phyloP scores from a whole-genome alignment of 495 filamentous ascomycete species.

The Terfezia boudieri region DNA sequence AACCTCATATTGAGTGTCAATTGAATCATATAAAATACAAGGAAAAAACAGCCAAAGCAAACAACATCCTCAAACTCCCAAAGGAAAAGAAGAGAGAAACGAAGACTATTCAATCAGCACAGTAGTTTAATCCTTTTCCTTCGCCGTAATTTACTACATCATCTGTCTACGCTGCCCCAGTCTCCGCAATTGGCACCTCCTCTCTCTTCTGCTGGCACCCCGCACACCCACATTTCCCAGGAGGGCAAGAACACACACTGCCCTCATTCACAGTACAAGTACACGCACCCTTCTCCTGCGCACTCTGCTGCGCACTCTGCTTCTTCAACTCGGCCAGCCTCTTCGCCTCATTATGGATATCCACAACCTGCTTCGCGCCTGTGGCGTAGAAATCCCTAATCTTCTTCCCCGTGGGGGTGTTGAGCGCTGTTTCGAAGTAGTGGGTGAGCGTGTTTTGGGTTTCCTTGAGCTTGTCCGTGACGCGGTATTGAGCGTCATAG shows the following conservation, averaged over 20 bases:
- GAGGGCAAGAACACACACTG: slow-evolving; percentile 14
- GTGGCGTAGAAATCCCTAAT: slow-evolving; percentile 67
- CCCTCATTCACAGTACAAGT: slow-evolving; percentile 11
- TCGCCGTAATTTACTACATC: too few species aligned
- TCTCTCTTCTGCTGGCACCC: slow-evolving; percentile 15
- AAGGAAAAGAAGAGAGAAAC: too few species aligned
- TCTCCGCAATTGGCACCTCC: not conserved
- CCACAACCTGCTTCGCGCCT: slow-evolving; percentile 62
- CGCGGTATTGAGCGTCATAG: slow-evolving; percentile 27
- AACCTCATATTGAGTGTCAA: too few species aligned
- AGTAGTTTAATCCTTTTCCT: too few species aligned
- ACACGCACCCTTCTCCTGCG: slow-evolving; percentile 23
- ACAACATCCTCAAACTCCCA: too few species aligned
- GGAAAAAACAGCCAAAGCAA: too few species aligned
- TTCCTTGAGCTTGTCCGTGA: slow-evolving; percentile 20
- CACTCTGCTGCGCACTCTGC: slow-evolving; percentile 21
- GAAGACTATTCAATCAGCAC: too few species aligned
- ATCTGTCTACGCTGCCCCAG: too few species aligned
- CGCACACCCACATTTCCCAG: slow-evolving; percentile 20
- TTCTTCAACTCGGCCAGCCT: slow-evolving; percentile 74
- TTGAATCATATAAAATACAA: too few species aligned
- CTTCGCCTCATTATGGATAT: slow-evolving; percentile 76
- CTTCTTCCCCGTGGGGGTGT: slow-evolving; percentile 65
- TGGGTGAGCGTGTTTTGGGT: slow-evolving; percentile 30
- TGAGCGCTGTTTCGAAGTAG: slow-evolving; percentile 84